Evolutionary conservation across 306 rosid species (phyloP).

Genomic region (Prunus armeniaca): DNA sequence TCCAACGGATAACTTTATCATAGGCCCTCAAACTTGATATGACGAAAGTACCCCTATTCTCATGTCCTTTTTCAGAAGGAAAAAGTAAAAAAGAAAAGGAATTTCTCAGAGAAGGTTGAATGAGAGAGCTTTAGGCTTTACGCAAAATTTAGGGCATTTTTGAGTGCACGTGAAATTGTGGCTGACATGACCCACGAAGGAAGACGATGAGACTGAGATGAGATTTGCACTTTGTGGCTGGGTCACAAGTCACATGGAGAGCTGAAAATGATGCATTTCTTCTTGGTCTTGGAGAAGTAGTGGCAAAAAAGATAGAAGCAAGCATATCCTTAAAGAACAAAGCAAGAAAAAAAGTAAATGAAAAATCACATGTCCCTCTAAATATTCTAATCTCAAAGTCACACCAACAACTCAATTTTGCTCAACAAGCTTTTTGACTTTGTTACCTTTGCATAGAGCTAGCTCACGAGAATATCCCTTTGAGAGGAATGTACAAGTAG

Average conservation of each 20-base stretch:
- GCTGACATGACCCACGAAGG: conserved; percentile 56
- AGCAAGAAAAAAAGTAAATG: neutral
- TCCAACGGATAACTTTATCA: conserved; percentile 38
- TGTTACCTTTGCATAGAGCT: neutral
- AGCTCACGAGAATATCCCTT: neutral
- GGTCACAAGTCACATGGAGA: conserved; percentile 23
- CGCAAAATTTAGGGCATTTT: neutral
- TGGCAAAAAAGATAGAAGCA: neutral
- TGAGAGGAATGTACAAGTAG: neutral
- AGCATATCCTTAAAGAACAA: neutral
- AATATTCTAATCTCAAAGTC: neutral
- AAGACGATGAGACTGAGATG: neutral
- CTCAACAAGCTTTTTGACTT: neutral
- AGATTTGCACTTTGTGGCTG: neutral
- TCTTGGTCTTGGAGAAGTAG: neutral
- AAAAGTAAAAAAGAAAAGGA: neutral
- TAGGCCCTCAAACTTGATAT: neutral
- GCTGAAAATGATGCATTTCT: conserved; percentile 1
- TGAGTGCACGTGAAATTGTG: conserved; percentile 47
- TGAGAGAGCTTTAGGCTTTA: neutral
- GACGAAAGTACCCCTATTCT: conserved; percentile 30
- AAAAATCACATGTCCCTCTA: neutral
- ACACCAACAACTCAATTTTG: neutral
- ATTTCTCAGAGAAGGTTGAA: neutral
- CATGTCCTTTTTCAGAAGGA: neutral